Percentiles rank a stretch among this genome's conserved stretches.
These are phyloP conservation scores for Ampelocalamus luodianensis DNA, from an alignment of 176 grass and related monocot species.

Conservation along the genomic window DNA sequence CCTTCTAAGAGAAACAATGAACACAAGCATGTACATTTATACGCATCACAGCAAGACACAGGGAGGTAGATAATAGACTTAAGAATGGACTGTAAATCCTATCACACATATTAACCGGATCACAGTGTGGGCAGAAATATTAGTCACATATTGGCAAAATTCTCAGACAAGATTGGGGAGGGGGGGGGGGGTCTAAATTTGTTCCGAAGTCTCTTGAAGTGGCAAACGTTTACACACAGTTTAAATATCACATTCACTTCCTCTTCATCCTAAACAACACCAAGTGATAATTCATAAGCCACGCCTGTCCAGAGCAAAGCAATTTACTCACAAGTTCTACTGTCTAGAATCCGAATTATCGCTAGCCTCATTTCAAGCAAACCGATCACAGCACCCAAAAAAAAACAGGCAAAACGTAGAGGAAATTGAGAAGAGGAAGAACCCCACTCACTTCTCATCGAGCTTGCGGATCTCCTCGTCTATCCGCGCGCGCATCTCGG, in stretches of 20 bases:
- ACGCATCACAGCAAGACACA: neutral
- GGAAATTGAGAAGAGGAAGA: neutral
- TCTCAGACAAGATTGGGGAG: neutral
- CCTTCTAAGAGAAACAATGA: neutral
- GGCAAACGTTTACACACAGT: neutral
- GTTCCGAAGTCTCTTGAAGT: neutral
- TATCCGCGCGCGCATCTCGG: conserved; percentile 70
- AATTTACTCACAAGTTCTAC: conserved; percentile 4
- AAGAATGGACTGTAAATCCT: neutral
- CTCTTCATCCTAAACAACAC: neutral
- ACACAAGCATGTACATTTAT: neutral
- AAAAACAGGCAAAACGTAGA: neutral
- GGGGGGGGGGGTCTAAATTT: neutral
- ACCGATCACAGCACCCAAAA: neutral
- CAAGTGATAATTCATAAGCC: neutral
- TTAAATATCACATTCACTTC: neutral
- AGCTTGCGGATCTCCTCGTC: conserved; percentile 89
- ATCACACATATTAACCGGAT: neutral
- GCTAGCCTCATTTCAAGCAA: neutral
- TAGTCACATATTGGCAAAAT: neutral
- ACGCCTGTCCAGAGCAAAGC: neutral
- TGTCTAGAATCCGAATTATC: neutral
- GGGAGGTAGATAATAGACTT: neutral
- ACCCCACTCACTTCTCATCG: conserved; percentile 73
- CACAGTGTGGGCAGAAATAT: neutral